Percentiles rank a stretch among this genome's conserved stretches.
Conservation (phyloP, 2,329 filamentous ascomycete species). For the Xylariaceae sp. region DNA sequence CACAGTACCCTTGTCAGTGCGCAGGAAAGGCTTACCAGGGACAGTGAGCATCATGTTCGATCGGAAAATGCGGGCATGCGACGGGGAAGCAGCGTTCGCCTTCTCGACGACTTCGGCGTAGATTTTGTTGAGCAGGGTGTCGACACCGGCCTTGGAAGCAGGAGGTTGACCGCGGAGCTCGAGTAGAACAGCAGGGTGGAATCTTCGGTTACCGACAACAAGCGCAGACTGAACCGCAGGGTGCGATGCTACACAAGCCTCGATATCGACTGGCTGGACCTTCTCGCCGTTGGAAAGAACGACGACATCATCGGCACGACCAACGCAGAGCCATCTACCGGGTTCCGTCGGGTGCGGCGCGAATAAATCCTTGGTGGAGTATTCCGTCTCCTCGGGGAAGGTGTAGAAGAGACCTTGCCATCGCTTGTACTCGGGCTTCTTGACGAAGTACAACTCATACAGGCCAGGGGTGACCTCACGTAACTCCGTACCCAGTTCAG, state of each 20-base stretch:
- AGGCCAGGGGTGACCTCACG: constrained; percentile 23
- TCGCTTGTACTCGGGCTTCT: constrained; percentile 22
- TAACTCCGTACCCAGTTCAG: constrained; percentile 21
- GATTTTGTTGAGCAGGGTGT: constrained; percentile 20
- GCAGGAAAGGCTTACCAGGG: constrained; percentile 26
- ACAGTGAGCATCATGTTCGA: constrained; percentile 24
- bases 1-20: constrained; percentile 29
- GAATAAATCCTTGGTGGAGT: constrained; percentile 24
- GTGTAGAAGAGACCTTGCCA: constrained; percentile 26
- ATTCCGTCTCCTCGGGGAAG: constrained; percentile 23
- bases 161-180: constrained; percentile 18
- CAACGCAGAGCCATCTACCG: constrained; percentile 22
- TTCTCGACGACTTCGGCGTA: constrained; percentile 24
- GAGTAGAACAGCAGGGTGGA: constrained; percentile 22
- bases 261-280: constrained; percentile 24
- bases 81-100: constrained; percentile 21
- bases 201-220: constrained; percentile 23
- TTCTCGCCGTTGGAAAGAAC: constrained; percentile 25
- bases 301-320: constrained; percentile 24
- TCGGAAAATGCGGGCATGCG: constrained; percentile 23
- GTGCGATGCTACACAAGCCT: constrained; percentile 20
- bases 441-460: constrained; percentile 23
- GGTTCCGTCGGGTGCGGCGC: constrained; percentile 22
- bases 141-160: constrained; percentile 12
- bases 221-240: constrained; percentile 22